Evolutionary conservation across 2,329 filamentous ascomycete genomes (phyloP).

Genomic region (Penicillium sp.): DNA sequence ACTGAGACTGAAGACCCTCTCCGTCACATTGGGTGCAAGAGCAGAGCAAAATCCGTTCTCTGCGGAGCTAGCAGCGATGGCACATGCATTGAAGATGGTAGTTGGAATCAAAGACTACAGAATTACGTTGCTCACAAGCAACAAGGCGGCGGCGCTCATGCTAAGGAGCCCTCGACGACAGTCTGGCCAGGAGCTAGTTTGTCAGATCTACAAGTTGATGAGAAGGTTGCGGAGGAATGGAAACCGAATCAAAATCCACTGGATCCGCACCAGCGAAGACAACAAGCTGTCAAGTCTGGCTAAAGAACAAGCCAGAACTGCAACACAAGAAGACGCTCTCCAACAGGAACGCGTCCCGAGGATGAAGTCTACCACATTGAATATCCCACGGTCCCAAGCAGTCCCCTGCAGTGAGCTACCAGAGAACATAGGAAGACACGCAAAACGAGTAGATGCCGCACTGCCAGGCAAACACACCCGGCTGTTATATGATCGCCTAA

Average conservation of each 20-base stretch:
- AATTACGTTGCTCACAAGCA: conserved; percentile 14
- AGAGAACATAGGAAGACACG: conserved; percentile 26
- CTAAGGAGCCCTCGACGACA: conserved; percentile 23
- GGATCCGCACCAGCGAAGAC: conserved; percentile 16
- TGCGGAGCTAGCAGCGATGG: conserved; percentile 27
- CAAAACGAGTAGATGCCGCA: conserved; percentile 26
- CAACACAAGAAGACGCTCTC: conserved; percentile 20
- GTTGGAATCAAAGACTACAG: conserved; percentile 19
- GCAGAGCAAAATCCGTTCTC: conserved; percentile 5
- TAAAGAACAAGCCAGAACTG: conserved; percentile 23
- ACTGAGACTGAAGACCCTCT: conserved; percentile 21
- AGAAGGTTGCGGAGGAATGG: conserved; percentile 20
- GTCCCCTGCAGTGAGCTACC: conserved; percentile 17
- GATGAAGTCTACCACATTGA: conserved; percentile 31
- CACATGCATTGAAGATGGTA: conserved; percentile 20
- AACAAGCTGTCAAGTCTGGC: conserved; percentile 15
- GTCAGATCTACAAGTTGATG: conserved; percentile 25
- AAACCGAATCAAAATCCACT: conserved; percentile 22
- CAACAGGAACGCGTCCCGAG: conserved; percentile 15
- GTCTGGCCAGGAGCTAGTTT: conserved; percentile 22
- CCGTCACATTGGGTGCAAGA: conserved; percentile 20
- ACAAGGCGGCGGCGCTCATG: conserved; percentile 26
- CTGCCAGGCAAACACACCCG: conserved; percentile 32
- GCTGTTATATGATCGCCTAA: conserved; percentile 23
- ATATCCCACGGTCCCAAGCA: conserved; percentile 24